Evolutionary conservation across 768 basidiomycete species (phyloP).

Genomic region (Trametes sanguinea): DNA sequence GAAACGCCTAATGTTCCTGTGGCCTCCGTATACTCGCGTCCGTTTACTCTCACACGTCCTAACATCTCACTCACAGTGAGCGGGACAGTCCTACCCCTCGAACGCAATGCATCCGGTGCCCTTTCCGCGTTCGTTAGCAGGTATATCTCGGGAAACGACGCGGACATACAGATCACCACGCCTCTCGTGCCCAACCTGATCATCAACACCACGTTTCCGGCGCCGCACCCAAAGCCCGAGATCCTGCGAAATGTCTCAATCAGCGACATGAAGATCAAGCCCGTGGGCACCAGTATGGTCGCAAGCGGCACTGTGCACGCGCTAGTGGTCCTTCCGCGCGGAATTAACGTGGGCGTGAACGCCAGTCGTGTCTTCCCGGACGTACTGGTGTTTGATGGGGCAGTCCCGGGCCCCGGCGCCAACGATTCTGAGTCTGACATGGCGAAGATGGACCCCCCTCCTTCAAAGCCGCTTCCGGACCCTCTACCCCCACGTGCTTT

Average conservation of each 20-base stretch:
- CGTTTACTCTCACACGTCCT: slow-evolving; percentile 64
- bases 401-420: slow-evolving; percentile 43
- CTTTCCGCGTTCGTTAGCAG: slow-evolving; percentile 65
- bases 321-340: slow-evolving; percentile 64
- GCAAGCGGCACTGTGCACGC: slow-evolving; percentile 73
- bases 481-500: slow-evolving; percentile 76
- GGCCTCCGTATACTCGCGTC: slow-evolving; percentile 53
- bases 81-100: slow-evolving; percentile 59
- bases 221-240: slow-evolving; percentile 61
- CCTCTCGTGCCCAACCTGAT: slow-evolving; percentile 53
- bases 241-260: slow-evolving; percentile 75
- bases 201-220: slow-evolving; percentile 59
- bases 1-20: slow-evolving; percentile 41
- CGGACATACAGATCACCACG: slow-evolving; percentile 59
- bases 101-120: slow-evolving; percentile 28
- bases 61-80: slow-evolving; percentile 62
- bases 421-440: neutral
- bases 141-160: slow-evolving; percentile 59
- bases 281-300: slow-evolving; percentile 48
- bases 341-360: slow-evolving; percentile 65
- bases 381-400: slow-evolving; percentile 77
- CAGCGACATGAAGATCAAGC: slow-evolving; percentile 70
- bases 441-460: slow-evolving; percentile 31
- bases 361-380: slow-evolving; percentile 73
- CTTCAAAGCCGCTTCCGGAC: slow-evolving; percentile 55